phyloP scores from a whole-genome alignment of 768 basidiomycete genomes.

The Boletus reticulatus region DNA sequence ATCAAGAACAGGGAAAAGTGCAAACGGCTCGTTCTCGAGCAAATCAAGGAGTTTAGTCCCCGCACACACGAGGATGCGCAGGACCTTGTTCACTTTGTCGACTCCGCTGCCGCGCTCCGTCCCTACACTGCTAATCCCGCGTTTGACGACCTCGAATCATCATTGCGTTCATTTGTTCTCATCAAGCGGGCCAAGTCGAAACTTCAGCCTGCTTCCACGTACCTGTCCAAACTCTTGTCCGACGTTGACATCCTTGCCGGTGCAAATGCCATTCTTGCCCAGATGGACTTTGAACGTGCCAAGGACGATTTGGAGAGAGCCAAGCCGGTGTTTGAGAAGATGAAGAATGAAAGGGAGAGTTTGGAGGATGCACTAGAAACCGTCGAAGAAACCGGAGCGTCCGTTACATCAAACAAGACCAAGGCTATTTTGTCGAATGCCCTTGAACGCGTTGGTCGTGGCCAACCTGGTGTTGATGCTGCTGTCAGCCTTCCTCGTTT shows the following conservation, averaged over 20 bases:
- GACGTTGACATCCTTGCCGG: slow-evolving; percentile 87
- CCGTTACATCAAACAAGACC: slow-evolving; percentile 50
- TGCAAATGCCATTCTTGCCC: slow-evolving; percentile 86
- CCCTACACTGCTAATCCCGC: slow-evolving; percentile 63
- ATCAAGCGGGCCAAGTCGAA: slow-evolving; percentile 96
- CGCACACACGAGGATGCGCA: slow-evolving; percentile 85
- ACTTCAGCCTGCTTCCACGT: slow-evolving; percentile 89
- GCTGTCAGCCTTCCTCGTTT: slow-evolving; percentile 67
- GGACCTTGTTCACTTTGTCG: slow-evolving; percentile 98
- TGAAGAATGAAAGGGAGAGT: slow-evolving; percentile 68
- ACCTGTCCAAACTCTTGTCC: slow-evolving; percentile 83
- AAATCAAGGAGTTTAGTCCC: slow-evolving; percentile 92
- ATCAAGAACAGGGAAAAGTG: slow-evolving; percentile 96
- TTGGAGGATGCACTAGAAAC: slow-evolving; percentile 78
- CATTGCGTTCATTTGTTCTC: slow-evolving; percentile 91
- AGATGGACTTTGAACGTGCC: slow-evolving; percentile 71
- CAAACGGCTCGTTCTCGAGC: slow-evolving; percentile 82
- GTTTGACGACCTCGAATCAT: slow-evolving; percentile 87
- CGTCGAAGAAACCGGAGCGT: slow-evolving; percentile 74
- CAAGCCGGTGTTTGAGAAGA: slow-evolving; percentile 85
- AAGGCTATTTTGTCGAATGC: slow-evolving; percentile 61
- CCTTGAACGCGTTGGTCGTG: slow-evolving; percentile 73
- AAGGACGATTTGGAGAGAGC: slow-evolving; percentile 61
- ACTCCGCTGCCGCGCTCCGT: slow-evolving; percentile 74
- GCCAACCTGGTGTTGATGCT: slow-evolving; percentile 61